These are phyloP conservation scores for Plasmodium gonderi DNA, from an alignment of 169 alveolate species.

Conservation along the genomic window DNA sequence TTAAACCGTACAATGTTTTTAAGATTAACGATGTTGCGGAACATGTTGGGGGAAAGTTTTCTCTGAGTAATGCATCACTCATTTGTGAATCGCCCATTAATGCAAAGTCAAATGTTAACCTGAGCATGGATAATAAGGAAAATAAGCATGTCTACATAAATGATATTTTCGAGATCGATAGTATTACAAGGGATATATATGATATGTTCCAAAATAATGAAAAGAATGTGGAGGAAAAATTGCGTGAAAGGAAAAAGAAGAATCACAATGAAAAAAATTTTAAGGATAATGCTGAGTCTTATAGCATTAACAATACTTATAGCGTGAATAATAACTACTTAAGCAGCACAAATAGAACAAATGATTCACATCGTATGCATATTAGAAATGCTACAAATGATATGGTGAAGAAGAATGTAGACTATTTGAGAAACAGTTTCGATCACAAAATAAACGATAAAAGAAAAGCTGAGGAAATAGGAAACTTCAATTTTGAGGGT, in stretches of 20 bases:
- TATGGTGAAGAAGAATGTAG: background rate
- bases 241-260: background rate
- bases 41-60: background rate
- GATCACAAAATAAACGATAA: background rate
- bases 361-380: background rate
- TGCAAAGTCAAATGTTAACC: background rate
- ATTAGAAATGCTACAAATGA: background rate
- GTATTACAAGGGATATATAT: slow-evolving; percentile 29
- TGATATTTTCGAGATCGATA: slow-evolving; percentile 66
- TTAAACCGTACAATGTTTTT: background rate
- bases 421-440: background rate
- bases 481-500: background rate
- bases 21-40: background rate
- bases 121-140: slow-evolving; percentile 10
- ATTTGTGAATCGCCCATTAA: background rate
- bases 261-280: background rate
- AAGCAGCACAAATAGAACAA: background rate
- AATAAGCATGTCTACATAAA: slow-evolving; percentile 43
- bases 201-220: slow-evolving; percentile 10
- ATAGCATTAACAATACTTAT: background rate
- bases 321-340: background rate
- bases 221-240: background rate
- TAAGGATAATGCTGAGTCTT: background rate
- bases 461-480: background rate
- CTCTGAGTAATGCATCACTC: too few species aligned